Conservation (phyloP, 2,329 filamentous ascomycete genomes). For the Penicillium sp. region DNA sequence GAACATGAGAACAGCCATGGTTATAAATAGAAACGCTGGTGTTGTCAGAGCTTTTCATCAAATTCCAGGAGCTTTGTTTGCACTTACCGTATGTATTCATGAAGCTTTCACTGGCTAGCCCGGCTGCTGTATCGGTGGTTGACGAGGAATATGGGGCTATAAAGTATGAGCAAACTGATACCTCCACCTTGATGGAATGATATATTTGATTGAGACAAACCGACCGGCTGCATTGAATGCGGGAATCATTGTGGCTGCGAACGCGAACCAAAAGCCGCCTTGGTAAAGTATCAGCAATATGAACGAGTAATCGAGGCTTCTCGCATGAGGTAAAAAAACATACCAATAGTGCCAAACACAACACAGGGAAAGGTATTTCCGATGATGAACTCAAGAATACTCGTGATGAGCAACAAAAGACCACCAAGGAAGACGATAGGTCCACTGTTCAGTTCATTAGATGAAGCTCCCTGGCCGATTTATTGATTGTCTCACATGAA, state of each 20-base stretch:
- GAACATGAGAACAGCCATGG: slow-evolving; percentile 66
- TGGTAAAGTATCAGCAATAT: background rate
- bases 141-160: slow-evolving; percentile 30
- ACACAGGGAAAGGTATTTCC: slow-evolving; percentile 61
- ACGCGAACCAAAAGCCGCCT: slow-evolving; percentile 57
- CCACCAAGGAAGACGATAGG: slow-evolving; percentile 56
- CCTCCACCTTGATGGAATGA: slow-evolving; percentile 50
- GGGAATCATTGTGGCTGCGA: slow-evolving; percentile 56
- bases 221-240: slow-evolving; percentile 52
- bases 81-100: slow-evolving; percentile 27
- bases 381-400: slow-evolving; percentile 57
- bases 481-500: slow-evolving; percentile 20
- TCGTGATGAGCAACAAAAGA: slow-evolving; percentile 53
- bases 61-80: fast-evolving
- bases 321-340: slow-evolving; percentile 5
- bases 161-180: background rate
- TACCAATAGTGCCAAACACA: slow-evolving; percentile 56
- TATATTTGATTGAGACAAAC: slow-evolving; percentile 50
- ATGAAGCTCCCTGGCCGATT: background rate
- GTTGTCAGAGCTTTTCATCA: background rate
- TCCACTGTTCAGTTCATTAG: slow-evolving; percentile 38
- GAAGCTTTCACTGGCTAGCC: slow-evolving; percentile 24
- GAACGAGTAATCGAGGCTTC: background rate
- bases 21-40: slow-evolving; percentile 59
- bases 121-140: slow-evolving; percentile 25